Evolutionary conservation across 2,329 filamentous ascomycete genomes (phyloP).

Genomic region (Claviceps sp.): DNA sequence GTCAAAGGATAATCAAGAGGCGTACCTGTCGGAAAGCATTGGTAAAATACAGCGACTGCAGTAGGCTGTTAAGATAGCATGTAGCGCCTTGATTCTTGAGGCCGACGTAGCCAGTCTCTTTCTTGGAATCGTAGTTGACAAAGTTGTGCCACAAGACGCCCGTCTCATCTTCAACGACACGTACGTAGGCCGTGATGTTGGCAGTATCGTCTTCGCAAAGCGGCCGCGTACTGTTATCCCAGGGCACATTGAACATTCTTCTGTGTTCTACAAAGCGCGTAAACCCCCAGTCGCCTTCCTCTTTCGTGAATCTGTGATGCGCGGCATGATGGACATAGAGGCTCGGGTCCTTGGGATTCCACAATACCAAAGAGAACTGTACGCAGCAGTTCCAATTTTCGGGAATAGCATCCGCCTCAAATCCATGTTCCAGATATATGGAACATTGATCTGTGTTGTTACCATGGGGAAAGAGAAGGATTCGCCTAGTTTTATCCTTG

Average conservation of each 20-base stretch:
- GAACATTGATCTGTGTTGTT: constrained; percentile 92
- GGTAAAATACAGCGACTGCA: constrained; percentile 75
- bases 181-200: constrained; percentile 72
- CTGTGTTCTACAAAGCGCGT: constrained; percentile 88
- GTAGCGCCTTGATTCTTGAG: constrained; percentile 94
- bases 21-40: constrained; percentile 84
- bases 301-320: constrained; percentile 91
- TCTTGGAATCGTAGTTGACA: constrained; percentile 95
- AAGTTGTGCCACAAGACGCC: constrained; percentile 88
- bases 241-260: constrained; percentile 67
- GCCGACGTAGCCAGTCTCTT: constrained; percentile 93
- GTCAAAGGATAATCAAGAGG: background rate
- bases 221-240: constrained; percentile 55
- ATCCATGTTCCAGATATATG: constrained; percentile 93
- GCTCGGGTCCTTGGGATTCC: constrained; percentile 86
- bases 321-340: constrained; percentile 70
- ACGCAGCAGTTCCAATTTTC: constrained; percentile 96
- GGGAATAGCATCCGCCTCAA: constrained; percentile 59
- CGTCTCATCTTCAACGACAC: constrained; percentile 75
- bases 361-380: constrained; percentile 86
- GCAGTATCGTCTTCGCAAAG: constrained; percentile 65
- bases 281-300: constrained; percentile 97
- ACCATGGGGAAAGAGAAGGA: constrained; percentile 88
- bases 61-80: constrained; percentile 73
- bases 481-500: constrained; percentile 47